Evolutionary conservation across 2,329 filamentous ascomycete genomes (phyloP).

Genomic region (Clarireedia monteithiana): DNA sequence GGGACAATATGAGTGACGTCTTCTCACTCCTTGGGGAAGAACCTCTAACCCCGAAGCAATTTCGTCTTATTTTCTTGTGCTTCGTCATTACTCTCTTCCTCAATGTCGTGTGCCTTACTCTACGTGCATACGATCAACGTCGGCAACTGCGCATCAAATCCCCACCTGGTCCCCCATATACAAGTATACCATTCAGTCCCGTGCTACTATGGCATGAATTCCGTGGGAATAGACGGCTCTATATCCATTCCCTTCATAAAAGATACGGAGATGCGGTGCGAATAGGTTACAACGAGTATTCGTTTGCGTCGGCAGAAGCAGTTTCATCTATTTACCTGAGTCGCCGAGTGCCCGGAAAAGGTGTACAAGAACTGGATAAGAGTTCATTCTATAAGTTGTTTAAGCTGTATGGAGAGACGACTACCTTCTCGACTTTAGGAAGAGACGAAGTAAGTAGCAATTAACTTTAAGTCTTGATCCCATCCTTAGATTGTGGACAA

Average conservation of each 20-base stretch:
- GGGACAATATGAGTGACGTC: no score
- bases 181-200: conserved; percentile 15
- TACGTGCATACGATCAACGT: background rate
- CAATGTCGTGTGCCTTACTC: background rate
- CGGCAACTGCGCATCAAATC: background rate
- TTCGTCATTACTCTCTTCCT: background rate
- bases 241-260: conserved; percentile 48
- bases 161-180: conserved; percentile 21
- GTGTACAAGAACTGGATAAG: conserved; percentile 38
- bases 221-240: conserved; percentile 41
- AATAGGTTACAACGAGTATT: conserved; percentile 49
- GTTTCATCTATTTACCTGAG: conserved; percentile 54
- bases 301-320: conserved; percentile 47
- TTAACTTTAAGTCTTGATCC: background rate
- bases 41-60: background rate
- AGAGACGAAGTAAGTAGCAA: conserved; percentile 19
- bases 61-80: background rate
- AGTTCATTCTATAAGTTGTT: conserved; percentile 58
- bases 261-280: conserved; percentile 50
- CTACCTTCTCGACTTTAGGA: conserved; percentile 32
- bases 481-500: background rate
- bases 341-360: conserved; percentile 33
- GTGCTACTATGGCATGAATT: conserved; percentile 39
- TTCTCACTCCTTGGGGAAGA: no score
- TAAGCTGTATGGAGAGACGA: conserved; percentile 37